Evolutionary conservation across 352 stramenopile species (phyloP), one percentile per base, ranked within the genome.

Genomic region (Phytophthora foliorum): DNA sequence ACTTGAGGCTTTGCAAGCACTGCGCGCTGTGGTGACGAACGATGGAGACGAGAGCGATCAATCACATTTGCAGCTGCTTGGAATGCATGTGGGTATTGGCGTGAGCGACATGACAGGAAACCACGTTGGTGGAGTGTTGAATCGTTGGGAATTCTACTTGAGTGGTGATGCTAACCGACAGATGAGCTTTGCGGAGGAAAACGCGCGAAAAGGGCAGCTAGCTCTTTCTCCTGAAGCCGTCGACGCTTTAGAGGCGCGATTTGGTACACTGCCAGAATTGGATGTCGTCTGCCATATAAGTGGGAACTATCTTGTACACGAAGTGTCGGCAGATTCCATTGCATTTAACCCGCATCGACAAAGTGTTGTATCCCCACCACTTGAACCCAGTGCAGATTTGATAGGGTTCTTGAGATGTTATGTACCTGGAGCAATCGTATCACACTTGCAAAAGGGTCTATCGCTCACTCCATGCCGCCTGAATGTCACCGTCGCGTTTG

Each of bases 131-230:
- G 90, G 90, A 4, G 75, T 95, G 11, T 60, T 93, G 6, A 86
- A 95, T 44, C 82, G 89, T 0, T 97, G 88, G 88, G 90, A 97
- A 54, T 97, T 96, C 57, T 95, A 95, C 53, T 54, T 96, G 14
- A 89, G 84, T 13, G 90, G 90, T 24, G 81, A 92, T 38, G 89
- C 85, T n/a, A 95, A 93, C 46, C 52, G 84, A 0, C 86, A 97
- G 39, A 93, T 95, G 82, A 92, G 84, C 38, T 60, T 73, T 29
- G 84, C 88, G 0, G 88, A 97, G 21, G 77, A 88, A 39, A 80
- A 89, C 53, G 84, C 89, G 0, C 63, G 72, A 32, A 91, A 87
- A 48, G 90, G 88, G 4, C 70, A 97, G 55, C 75, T 97, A 25
- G 86, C 90, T 24, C 70, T 96, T 1, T 95, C 85, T 0, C 63